Percentiles rank a stretch among this genome's conserved stretches.
These are phyloP conservation scores for Coemansia sp. DNA, from an alignment of 192 early-diverging fungal genomes.

Conservation along the genomic window DNA sequence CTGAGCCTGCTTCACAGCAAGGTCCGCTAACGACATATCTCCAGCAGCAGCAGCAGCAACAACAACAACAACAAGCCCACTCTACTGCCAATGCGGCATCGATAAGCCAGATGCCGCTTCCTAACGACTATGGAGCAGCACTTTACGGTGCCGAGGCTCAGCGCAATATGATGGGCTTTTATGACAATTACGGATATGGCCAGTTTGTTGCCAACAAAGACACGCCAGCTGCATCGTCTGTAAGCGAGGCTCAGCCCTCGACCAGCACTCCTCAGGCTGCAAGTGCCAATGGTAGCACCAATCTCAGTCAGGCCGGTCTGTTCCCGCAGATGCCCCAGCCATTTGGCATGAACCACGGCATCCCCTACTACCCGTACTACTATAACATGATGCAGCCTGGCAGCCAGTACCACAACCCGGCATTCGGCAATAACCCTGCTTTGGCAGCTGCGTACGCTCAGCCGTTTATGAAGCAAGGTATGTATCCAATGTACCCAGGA, in stretches of 20 bases:
- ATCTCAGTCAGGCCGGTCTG: constrained; percentile 44
- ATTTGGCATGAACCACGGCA: constrained; percentile 57
- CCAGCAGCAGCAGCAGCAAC: constrained; percentile 45
- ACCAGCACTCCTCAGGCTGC: constrained; percentile 59
- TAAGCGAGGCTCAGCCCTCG: constrained; percentile 50
- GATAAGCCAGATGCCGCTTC: constrained; percentile 54
- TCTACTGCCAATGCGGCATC: constrained; percentile 25
- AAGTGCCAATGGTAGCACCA: constrained; percentile 54
- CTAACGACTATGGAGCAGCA: constrained; percentile 59
- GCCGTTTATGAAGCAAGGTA: constrained; percentile 85
- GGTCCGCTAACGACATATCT: constrained; percentile 47
- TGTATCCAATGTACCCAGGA: constrained; percentile 79
- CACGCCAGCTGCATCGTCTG: constrained; percentile 21
- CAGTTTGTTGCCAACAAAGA: constrained; percentile 52
- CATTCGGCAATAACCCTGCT: constrained; percentile 67
- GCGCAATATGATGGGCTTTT: constrained; percentile 62
- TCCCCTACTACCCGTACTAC: constrained; percentile 85
- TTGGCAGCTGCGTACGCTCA: constrained; percentile 75
- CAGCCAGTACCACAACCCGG: constrained; percentile 73
- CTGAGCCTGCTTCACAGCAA: constrained; percentile 15
- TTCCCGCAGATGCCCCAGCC: constrained; percentile 55
- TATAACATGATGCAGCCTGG: constrained; percentile 62
- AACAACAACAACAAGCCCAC: constrained; percentile 51
- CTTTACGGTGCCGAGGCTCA: constrained; percentile 66
- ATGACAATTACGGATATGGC: constrained; percentile 50